phyloP scores from a whole-genome alignment of 306 rosid species.

The Carpinus viminea region DNA sequence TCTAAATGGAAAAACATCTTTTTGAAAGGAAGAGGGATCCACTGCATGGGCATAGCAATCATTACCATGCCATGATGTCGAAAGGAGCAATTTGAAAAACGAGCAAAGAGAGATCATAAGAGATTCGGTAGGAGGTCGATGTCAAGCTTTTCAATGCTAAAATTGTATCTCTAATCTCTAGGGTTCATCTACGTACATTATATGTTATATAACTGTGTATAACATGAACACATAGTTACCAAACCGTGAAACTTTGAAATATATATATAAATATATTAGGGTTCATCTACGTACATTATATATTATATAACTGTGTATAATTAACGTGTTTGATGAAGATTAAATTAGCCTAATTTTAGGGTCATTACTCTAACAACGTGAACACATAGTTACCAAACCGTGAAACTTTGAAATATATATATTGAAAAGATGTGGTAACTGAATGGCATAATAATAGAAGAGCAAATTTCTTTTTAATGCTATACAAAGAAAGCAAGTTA shows the following conservation, averaged over 20 bases:
- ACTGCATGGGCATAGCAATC: neutral
- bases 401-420: too few species aligned
- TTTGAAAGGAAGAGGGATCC: neutral
- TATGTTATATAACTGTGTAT: neutral
- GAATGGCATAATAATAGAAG: too few species aligned
- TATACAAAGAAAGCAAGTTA: too few species aligned
- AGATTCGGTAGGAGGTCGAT: slow-evolving; percentile 15
- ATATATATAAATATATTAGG: neutral
- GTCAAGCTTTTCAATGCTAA: neutral
- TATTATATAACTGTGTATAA: too few species aligned
- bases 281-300: too few species aligned
- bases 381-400: too few species aligned
- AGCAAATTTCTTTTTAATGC: too few species aligned
- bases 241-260: neutral
- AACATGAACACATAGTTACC: neutral
- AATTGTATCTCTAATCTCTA: neutral
- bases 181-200: neutral
- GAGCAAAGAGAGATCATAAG: neutral
- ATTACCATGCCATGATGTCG: slow-evolving; percentile 6
- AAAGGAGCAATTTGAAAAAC: neutral
- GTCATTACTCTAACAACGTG: too few species aligned
- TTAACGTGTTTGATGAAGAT: too few species aligned
- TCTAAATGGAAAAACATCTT: neutral
- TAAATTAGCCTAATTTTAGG: too few species aligned
- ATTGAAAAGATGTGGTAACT: too few species aligned